These are phyloP conservation scores for Diplodia sapinea DNA, from an alignment of 2,329 filamentous ascomycete genomes.

Conservation along the genomic window DNA sequence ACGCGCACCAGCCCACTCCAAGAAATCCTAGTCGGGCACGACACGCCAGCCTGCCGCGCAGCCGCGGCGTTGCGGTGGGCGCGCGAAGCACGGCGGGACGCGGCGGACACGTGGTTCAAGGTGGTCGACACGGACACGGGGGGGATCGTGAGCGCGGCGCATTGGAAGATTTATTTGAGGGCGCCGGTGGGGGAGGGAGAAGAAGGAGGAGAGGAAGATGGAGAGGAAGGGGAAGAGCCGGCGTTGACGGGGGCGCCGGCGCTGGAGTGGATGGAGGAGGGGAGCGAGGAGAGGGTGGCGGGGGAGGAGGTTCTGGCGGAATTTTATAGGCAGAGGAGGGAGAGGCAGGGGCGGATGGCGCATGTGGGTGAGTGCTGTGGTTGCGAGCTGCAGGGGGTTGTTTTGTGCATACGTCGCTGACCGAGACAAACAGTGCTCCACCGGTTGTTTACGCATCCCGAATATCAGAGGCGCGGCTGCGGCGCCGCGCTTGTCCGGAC, in stretches of 20 bases:
- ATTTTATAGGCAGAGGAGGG: not conserved
- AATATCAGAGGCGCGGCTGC: slow-evolving; percentile 46
- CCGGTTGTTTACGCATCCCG: slow-evolving; percentile 45
- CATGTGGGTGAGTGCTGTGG: slow-evolving; percentile 8
- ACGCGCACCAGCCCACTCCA: slow-evolving; percentile 25
- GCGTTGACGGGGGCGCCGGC: too few relatives aligned
- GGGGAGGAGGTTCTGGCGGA: slow-evolving; percentile 3
- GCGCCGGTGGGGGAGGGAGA: too few relatives aligned
- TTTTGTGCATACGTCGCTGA: too few relatives aligned
- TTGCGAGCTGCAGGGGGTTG: too few relatives aligned
- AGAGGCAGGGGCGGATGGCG: slow-evolving; percentile 27
- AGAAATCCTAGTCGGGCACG: slow-evolving; percentile 30
- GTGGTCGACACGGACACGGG: slow-evolving; percentile 36
- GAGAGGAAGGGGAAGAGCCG: too few relatives aligned
- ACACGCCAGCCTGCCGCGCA: slow-evolving; percentile 18
- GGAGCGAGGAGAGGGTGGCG: slow-evolving; percentile 15
- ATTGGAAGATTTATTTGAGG: too few relatives aligned
- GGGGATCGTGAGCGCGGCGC: too few relatives aligned
- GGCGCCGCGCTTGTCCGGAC: slow-evolving; percentile 48
- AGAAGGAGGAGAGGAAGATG: too few relatives aligned
- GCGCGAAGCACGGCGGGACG: slow-evolving; percentile 34
- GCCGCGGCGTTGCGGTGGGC: slow-evolving; percentile 28
- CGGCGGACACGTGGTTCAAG: slow-evolving; percentile 41
- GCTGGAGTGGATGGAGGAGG: slow-evolving; percentile 6
- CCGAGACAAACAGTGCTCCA: slow-evolving; percentile 40